Evolutionary conservation across 139 green algal species (phyloP).

Genomic region (Tetradesmus lagerheimii): DNA sequence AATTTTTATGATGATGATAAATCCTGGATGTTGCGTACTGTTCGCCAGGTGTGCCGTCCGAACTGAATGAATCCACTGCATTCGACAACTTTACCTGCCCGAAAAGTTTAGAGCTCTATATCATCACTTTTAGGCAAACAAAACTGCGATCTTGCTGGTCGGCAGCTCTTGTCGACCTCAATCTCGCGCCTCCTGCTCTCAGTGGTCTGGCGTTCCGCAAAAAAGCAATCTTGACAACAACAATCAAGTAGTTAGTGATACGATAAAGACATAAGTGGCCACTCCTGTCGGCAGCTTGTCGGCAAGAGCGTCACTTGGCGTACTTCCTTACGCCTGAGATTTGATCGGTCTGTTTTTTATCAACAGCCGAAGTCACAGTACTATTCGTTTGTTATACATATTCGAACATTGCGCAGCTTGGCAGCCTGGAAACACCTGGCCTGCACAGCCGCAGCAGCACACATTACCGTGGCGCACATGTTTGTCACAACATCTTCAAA

Average conservation of each 20-base stretch:
- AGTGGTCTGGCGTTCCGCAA: background rate
- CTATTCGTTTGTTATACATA: background rate
- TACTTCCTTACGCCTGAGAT: background rate
- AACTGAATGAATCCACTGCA: no score
- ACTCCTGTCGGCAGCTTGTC: background rate
- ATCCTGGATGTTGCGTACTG: no score
- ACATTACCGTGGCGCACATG: background rate
- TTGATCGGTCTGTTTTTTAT: background rate
- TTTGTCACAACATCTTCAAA: background rate
- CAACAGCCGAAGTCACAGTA: background rate
- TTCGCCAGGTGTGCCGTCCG: no score
- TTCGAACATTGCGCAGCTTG: background rate
- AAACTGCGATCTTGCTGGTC: no score
- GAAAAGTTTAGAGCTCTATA: no score
- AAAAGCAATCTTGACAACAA: background rate
- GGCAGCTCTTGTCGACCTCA: no score
- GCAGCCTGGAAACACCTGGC: background rate
- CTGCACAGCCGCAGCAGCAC: background rate
- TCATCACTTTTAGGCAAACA: no score
- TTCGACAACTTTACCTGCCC: no score
- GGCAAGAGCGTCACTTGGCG: background rate
- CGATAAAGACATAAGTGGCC: background rate
- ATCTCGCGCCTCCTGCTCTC: no score
- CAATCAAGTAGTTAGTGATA: background rate
- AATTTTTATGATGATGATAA: no score